phyloP scores from a whole-genome alignment of 768 basidiomycete species.

The Antrodiella citrinella region DNA sequence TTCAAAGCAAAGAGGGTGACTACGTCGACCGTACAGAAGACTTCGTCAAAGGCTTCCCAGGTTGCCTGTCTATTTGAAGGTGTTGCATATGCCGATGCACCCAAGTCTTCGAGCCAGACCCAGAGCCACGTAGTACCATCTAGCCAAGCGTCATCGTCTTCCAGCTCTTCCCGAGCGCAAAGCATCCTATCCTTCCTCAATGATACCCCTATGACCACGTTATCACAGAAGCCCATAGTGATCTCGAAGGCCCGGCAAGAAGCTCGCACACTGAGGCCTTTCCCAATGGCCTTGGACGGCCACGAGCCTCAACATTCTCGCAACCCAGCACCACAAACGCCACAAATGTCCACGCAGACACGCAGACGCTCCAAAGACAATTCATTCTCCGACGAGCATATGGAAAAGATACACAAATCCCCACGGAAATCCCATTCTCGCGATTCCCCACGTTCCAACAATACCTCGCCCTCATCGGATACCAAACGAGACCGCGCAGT shows the following conservation, averaged over 20 bases:
- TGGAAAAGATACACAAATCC: constrained; percentile 19
- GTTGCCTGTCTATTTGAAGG: not conserved
- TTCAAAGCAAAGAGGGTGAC: constrained; percentile 2
- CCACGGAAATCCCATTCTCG: constrained; percentile 23
- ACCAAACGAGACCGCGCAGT: constrained; percentile 10
- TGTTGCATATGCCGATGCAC: too few species aligned
- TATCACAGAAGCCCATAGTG: too few species aligned
- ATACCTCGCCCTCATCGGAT: constrained; percentile 2
- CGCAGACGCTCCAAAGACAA: not conserved
- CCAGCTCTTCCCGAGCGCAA: too few species aligned
- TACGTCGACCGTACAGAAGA: not conserved
- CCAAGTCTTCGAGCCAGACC: too few species aligned
- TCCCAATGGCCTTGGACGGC: not conserved
- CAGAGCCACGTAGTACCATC: too few species aligned
- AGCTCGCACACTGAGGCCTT: not conserved
- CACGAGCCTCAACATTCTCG: constrained; percentile 2
- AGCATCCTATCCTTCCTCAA: too few species aligned
- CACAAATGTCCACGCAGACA: constrained; percentile 7
- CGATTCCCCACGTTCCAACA: constrained; percentile 15
- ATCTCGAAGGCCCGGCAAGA: too few species aligned
- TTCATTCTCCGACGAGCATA: constrained; percentile 5
- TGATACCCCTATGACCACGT: too few species aligned
- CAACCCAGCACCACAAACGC: too few species aligned
- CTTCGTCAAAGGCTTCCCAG: not conserved
- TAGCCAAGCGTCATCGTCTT: too few species aligned